These are phyloP conservation scores for Periconia sp. DNA, from an alignment of 2,329 filamentous ascomycete genomes.

Conservation along the genomic window DNA sequence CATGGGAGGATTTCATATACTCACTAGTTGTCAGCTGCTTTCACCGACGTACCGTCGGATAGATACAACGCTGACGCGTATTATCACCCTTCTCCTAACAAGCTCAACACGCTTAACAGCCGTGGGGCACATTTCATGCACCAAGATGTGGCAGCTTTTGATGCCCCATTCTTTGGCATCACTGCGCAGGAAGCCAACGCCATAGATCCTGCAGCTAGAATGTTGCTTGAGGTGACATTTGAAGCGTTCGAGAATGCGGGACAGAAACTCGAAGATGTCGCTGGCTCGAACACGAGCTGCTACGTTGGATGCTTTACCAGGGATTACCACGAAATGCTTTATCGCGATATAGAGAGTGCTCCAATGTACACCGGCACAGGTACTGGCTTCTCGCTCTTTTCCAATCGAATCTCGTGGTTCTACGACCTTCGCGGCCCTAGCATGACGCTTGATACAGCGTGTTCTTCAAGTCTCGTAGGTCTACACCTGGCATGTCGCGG, in stretches of 20 bases:
- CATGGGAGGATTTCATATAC: too few relatives aligned
- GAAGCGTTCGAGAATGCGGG: slow-evolving; percentile 48
- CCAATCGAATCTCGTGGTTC: slow-evolving; percentile 30
- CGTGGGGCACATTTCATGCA: too few relatives aligned
- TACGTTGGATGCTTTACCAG: not conserved
- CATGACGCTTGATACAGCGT: slow-evolving; percentile 34
- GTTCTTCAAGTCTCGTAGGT: slow-evolving; percentile 29
- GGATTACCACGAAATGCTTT: not conserved
- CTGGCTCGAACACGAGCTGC: too few relatives aligned
- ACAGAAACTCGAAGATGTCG: too few relatives aligned
- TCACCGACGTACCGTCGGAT: too few relatives aligned
- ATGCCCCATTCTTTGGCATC: slow-evolving; percentile 33
- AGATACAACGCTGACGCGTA: too few relatives aligned
- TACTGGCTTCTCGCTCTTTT: slow-evolving; percentile 2
- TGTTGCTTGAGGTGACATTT: slow-evolving; percentile 25
- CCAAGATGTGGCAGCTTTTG: too few relatives aligned
- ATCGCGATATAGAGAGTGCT: slow-evolving; percentile 8
- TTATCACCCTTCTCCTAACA: too few relatives aligned
- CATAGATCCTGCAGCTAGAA: slow-evolving; percentile 27
- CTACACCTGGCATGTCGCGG: slow-evolving; percentile 28
- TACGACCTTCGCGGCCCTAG: slow-evolving; percentile 32
- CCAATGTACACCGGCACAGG: slow-evolving; percentile 16
- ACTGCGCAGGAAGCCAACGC: slow-evolving; percentile 16
- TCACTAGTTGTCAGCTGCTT: too few relatives aligned
- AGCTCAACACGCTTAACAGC: too few relatives aligned